Evolutionary conservation across 257 asterid genomes (phyloP), one percentile per base, ranked within the genome.

Genomic region (Solanum habrochaites): DNA sequence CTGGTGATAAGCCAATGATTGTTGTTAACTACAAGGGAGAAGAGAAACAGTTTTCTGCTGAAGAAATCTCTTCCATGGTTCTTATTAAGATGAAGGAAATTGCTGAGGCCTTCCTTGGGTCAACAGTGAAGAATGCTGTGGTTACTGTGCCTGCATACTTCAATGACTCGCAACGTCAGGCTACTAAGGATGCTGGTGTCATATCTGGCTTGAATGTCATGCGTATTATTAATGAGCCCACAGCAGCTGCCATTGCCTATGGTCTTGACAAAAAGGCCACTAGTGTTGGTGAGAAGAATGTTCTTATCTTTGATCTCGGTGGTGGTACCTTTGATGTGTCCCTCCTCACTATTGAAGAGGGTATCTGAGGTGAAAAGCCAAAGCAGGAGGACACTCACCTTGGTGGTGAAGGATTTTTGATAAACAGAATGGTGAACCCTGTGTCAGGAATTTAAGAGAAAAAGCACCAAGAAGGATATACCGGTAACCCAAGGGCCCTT

Each of bases 401-500:
- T 71, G 88, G 90, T 42, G 90, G 90, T 56, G 89, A 87, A 69
- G 89, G 83, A n/a, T n/a, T 58, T 87, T 87, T 47, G 89, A 87
- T 74, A 87, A 87, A 83, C 49, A 75, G 88, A 85, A 42, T 88
- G 90, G 90, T 88, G 32, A 75, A 82, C 75, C 82, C 85, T 56
- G 66, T 75, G 86, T 88, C 72, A 45, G 21, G 92, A 88, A 82
- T 90, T 90, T 20, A 85, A 90, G 77, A 90, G 89, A 82, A 90
- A 88, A 90, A 88, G 86, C 69, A 90, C 85, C 85, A 88, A 90
- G 73, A 88, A 90, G 87, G 91, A 90, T 42, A 85, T 90, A 90
- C 60, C 5, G 86, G 89, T 7, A 88, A 88, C 66, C 85, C 91
- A 2, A 83, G 88, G n/a, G 90, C 91, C 14, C 81, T 90, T 37